Evolutionary conservation across 192 early-diverging fungal species (phyloP).

Genomic region (Coemansia reversa): DNA sequence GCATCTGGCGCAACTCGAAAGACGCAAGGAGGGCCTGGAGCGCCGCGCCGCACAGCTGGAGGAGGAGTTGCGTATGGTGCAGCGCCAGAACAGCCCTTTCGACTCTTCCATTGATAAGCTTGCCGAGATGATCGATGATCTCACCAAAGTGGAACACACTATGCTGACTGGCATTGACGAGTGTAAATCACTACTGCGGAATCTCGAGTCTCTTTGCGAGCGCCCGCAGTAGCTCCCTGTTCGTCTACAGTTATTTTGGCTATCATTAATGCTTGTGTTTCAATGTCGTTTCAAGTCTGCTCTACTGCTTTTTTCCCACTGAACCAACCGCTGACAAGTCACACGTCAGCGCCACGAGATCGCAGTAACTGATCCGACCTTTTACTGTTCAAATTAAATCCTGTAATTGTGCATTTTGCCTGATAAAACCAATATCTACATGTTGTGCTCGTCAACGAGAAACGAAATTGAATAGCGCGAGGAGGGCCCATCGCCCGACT

Average conservation of each 20-base stretch:
- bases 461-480: constrained; percentile 34
- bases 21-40: constrained; percentile 38
- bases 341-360: no score
- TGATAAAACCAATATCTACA: no score
- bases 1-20: constrained; percentile 41
- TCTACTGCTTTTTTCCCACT: no score
- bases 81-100: constrained; percentile 36
- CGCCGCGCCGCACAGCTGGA: constrained; percentile 30
- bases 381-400: no score
- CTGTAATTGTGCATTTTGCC: no score
- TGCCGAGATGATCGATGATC: constrained; percentile 35
- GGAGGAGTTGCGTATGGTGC: constrained; percentile 23
- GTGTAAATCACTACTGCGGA: constrained; percentile 34
- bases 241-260: neutral
- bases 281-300: neutral
- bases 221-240: neutral
- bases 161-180: constrained; percentile 47
- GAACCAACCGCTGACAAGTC: no score
- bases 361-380: no score
- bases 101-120: constrained; percentile 34
- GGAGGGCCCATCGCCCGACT: neutral
- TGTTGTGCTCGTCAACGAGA: constrained; percentile 18
- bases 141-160: constrained; percentile 39
- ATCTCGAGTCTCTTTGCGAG: constrained; percentile 26
- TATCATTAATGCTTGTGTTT: neutral